phyloP scores from a whole-genome alignment of 805 yeast species.

The Yarrowia sp. region DNA sequence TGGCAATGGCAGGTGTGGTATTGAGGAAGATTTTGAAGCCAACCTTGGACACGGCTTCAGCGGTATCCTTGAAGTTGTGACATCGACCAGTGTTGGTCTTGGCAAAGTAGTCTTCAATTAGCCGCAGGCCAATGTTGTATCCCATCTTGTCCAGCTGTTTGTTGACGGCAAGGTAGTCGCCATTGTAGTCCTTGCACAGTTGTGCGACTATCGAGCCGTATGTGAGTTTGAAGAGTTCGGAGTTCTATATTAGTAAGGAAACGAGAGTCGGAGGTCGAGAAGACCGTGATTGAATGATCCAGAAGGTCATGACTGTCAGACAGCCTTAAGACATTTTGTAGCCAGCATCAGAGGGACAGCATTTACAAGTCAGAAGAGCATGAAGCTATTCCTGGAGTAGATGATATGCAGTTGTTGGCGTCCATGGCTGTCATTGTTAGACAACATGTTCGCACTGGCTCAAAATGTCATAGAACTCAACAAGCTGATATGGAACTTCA shows the following conservation, averaged over 20 bases:
- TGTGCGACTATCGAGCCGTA: constrained; percentile 95
- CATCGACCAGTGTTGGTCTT: constrained; percentile 88
- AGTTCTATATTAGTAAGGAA: constrained; percentile 58
- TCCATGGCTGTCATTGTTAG: too few relatives aligned
- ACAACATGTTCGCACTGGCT: too few relatives aligned
- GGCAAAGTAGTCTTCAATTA: constrained; percentile 92
- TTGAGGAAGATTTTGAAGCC: constrained; percentile 92
- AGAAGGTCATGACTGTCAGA: too few relatives aligned
- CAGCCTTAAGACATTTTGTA: too few relatives aligned
- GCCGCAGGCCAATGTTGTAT: constrained; percentile 86
- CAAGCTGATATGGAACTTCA: too few relatives aligned
- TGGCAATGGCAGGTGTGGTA: constrained; percentile 73
- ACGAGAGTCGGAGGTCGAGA: constrained; percentile 2
- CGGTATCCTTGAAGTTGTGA: constrained; percentile 77
- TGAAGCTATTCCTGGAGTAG: too few relatives aligned
- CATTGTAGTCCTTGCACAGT: constrained; percentile 79
- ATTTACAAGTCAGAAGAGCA: too few relatives aligned
- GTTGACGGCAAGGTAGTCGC: constrained; percentile 80
- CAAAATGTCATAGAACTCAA: too few relatives aligned
- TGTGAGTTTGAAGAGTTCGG: constrained; percentile 92
- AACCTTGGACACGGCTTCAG: constrained; percentile 81
- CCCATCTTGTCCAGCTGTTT: constrained; percentile 91
- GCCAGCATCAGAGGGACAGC: too few relatives aligned
- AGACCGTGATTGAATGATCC: background rate
- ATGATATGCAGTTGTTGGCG: too few relatives aligned